Percentiles rank a stretch among this genome's conserved stretches.
These are phyloP conservation scores for Gyromitra esculenta DNA, from an alignment of 2,329 filamentous ascomycete species.

Conservation along the genomic window DNA sequence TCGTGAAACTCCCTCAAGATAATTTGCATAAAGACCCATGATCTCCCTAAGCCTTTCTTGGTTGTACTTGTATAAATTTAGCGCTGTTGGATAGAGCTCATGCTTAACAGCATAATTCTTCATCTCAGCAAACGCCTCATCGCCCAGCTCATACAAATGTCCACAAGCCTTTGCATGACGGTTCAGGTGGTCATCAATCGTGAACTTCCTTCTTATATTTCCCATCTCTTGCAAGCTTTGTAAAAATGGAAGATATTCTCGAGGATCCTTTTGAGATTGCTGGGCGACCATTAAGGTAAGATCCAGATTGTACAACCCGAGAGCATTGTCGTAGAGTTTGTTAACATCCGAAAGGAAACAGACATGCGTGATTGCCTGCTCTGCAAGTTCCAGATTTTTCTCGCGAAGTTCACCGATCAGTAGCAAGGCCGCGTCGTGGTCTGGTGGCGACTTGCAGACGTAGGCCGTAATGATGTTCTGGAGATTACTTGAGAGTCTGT, in stretches of 20 bases:
- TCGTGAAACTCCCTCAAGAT: conserved; percentile 77
- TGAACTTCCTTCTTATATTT: conserved; percentile 76
- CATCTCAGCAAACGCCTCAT: conserved; percentile 77
- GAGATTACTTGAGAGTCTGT: conserved; percentile 71
- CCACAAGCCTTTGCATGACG: conserved; percentile 79
- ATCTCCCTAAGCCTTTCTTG: conserved; percentile 66
- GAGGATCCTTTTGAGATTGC: conserved; percentile 92
- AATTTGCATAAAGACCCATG: conserved; percentile 79
- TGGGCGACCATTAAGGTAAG: conserved; percentile 90
- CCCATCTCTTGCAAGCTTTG: conserved; percentile 82
- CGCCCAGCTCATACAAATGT: conserved; percentile 74
- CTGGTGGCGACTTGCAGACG: conserved; percentile 91
- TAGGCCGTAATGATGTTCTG: conserved; percentile 95
- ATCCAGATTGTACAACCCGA: conserved; percentile 91
- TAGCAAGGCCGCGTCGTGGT: conserved; percentile 82
- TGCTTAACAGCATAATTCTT: conserved; percentile 82
- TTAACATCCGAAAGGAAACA: conserved; percentile 97
- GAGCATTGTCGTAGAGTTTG: conserved; percentile 85
- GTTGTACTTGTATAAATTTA: conserved; percentile 87
- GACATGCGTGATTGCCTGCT: conserved; percentile 93
- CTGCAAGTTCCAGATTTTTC: conserved; percentile 75
- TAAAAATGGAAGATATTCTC: conserved; percentile 94
- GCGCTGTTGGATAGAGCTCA: conserved; percentile 77
- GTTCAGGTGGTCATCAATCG: conserved; percentile 87
- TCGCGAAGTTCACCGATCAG: conserved; percentile 77